Conservation (phyloP, 306 rosid genomes). For the Fragaria vesca region DNA sequence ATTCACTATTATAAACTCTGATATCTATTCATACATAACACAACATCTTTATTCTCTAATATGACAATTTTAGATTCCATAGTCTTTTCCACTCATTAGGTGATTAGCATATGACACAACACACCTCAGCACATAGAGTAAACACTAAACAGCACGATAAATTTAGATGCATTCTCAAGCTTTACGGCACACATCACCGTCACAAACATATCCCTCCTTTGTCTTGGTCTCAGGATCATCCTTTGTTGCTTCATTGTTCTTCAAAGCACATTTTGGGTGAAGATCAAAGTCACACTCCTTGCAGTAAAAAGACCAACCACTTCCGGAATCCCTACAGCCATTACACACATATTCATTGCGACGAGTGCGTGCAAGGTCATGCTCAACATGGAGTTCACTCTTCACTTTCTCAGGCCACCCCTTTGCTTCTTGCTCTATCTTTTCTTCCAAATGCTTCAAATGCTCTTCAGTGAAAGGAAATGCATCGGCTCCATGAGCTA, state of each 20-base stretch:
- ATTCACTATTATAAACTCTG: neutral
- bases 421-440: slow-evolving; percentile 28
- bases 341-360: slow-evolving; percentile 20
- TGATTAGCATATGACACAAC: neutral
- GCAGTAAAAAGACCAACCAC: slow-evolving; percentile 36
- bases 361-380: slow-evolving; percentile 22
- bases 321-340: slow-evolving; percentile 33
- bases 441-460: slow-evolving; percentile 33
- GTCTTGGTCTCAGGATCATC: slow-evolving; percentile 11
- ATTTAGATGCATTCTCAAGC: slow-evolving; percentile 22
- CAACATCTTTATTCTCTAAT: neutral
- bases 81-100: neutral
- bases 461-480: slow-evolving; percentile 47
- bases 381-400: slow-evolving; percentile 39
- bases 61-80: slow-evolving; percentile 1
- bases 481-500: slow-evolving; percentile 38
- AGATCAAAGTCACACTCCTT: slow-evolving; percentile 44
- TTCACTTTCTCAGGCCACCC: slow-evolving; percentile 46
- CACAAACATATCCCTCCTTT: slow-evolving; percentile 37
- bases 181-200: slow-evolving; percentile 40
- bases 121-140: neutral
- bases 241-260: slow-evolving; percentile 23
- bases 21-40: neutral
- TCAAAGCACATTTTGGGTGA: slow-evolving; percentile 49
- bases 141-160: neutral